phyloP scores from a whole-genome alignment of 1,284 basidiomycete species.

The Cystobasidium slooffiae region DNA sequence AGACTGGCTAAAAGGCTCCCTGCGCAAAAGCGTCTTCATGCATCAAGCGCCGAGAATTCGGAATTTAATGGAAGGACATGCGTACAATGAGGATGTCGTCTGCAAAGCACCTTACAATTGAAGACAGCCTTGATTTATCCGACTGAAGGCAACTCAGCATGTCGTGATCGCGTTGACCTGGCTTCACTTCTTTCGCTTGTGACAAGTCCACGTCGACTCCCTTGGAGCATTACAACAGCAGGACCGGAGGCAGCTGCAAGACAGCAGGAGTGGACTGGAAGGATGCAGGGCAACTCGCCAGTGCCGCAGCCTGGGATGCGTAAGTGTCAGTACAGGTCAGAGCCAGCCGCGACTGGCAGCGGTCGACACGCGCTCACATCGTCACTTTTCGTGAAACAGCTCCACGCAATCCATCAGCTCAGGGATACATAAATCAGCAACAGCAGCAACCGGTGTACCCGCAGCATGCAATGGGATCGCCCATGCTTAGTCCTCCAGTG shows the following conservation, averaged over 20 bases:
- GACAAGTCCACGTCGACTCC: not conserved
- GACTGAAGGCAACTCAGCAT: too few species aligned
- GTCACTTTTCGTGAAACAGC: conserved; percentile 2
- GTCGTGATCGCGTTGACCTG: too few species aligned
- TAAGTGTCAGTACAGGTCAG: not conserved
- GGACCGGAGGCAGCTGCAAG: not conserved
- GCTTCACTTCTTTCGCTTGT: not conserved
- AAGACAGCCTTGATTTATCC: too few species aligned
- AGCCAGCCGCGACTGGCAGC: not conserved
- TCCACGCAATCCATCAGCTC: conserved; percentile 16
- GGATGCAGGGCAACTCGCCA: conserved; percentile 13
- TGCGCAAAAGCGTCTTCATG: too few species aligned
- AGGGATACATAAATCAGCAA: conserved; percentile 8
- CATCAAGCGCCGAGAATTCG: too few species aligned
- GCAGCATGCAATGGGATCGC: conserved; percentile 2
- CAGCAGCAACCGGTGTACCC: conserved; percentile 6
- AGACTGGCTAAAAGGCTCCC: too few species aligned
- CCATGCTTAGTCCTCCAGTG: conserved; percentile 26
- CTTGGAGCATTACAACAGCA: not conserved
- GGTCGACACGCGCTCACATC: conserved; percentile 5
- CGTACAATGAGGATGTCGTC: too few species aligned
- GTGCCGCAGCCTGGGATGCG: conserved; percentile 31
- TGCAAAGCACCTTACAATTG: too few species aligned
- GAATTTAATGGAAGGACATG: too few species aligned
- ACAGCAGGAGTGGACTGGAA: not conserved